A percentile compares a stretch with the other conserved stretches of the same genome.
These are phyloP conservation scores for Skeletonema tropicum DNA, from an alignment of 108 stramenopile species.

Conservation along the genomic window DNA sequence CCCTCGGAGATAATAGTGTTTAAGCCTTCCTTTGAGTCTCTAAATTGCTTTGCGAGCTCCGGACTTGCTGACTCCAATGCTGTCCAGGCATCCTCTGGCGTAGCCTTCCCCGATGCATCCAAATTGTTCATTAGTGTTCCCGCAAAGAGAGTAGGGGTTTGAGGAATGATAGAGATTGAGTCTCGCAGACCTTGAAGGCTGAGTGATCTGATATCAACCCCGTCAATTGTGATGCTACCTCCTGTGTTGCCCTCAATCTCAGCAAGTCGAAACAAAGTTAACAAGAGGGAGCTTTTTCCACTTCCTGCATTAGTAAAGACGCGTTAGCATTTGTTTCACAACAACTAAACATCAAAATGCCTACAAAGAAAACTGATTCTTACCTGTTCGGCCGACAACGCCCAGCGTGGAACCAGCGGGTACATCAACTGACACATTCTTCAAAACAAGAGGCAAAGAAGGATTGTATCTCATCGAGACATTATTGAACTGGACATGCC, in stretches of 20 bases:
- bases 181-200: constrained; percentile 79
- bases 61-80: constrained; percentile 84
- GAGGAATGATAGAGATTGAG: constrained; percentile 91
- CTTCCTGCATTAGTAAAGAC: constrained; percentile 35
- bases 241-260: constrained; percentile 65
- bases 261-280: constrained; percentile 89
- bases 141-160: constrained; percentile 93
- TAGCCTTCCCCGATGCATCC: constrained; percentile 76
- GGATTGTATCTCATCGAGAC: constrained; percentile 81
- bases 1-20: constrained; percentile 74
- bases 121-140: constrained; percentile 91
- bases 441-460: constrained; percentile 64
- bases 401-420: constrained; percentile 74
- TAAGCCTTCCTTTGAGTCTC: constrained; percentile 45
- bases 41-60: constrained; percentile 61
- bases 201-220: constrained; percentile 86
- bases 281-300: constrained; percentile 87
- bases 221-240: constrained; percentile 88
- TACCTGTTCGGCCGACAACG: constrained; percentile 72
- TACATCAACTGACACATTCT: constrained; percentile 55
- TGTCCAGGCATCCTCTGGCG: constrained; percentile 71
- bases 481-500: constrained; percentile 65
- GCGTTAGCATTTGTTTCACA: not conserved
- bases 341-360: not conserved
- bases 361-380: not conserved